Base-by-base conservation (phyloP, 495 filamentous ascomycete species). In the Clohesyomyces aquaticus region DNA sequence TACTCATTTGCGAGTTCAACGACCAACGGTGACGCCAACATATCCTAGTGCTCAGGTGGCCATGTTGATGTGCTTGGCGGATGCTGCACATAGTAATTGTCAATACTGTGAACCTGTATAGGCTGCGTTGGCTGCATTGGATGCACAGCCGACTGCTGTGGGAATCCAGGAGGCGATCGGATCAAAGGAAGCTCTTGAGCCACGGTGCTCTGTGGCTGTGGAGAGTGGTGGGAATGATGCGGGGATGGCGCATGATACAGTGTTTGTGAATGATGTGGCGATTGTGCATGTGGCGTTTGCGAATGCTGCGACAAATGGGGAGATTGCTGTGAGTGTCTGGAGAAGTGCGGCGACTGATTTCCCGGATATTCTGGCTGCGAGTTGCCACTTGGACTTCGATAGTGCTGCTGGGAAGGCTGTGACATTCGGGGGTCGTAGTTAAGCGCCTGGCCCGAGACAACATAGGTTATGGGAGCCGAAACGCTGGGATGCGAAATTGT, bases 61-160 rank as follows among this genome's bases (percentile, higher is more conserved):
- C 43, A 14, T 16, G 35, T 41, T 16, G 35, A 16, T 16, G 35
- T 41, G 35, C 43, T 21, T 21, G 47, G 47, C 16, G 47, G 47
- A 26, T 50, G 18, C 47, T 50, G 47, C 22, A 22, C 47, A 50
- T 22, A 50, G 22, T 50, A 50, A 2, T n/a, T n/a, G 25, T 50
- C 47, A 2, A 50, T 50, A 25, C 18, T 8, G 11, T 19, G 49
- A 22, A 27, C 49, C 26, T 52, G 21, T 16, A 52, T 18, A 14
- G 25, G 25, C 14, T 22, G 10, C 26, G 4, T 27, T 14, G 18
- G 28, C 49, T 52, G 25, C 25, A 23, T 25, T 10, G 46, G 46
- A 19, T 49, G 46, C 46, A 25, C 46, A 25, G 23, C 21, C 9
- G 27, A 49, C 46, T 19, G 46, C 21, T 49, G 23, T 25, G 46